These are phyloP conservation scores for Flagelloscypha sp. DNA, from an alignment of 768 basidiomycete genomes.

Conservation along the genomic window DNA sequence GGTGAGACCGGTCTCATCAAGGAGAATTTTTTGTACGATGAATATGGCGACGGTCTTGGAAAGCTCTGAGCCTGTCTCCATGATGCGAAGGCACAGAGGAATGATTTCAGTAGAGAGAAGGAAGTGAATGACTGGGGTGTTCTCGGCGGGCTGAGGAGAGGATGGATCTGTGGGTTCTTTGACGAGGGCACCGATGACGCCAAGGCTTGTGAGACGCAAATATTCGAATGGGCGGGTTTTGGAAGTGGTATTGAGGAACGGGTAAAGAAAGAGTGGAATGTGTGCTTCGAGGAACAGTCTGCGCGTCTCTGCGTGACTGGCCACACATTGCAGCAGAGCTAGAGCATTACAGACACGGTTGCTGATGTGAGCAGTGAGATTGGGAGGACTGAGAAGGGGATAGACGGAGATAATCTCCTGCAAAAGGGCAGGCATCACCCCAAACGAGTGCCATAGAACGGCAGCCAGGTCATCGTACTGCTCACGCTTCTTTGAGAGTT, in stretches of 20 bases:
- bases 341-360: conserved; percentile 99
- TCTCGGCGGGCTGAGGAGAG: conserved; percentile 91
- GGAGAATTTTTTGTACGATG: conserved; percentile 95
- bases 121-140: conserved; percentile 98
- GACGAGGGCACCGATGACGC: conserved; percentile 97
- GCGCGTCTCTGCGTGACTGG: conserved; percentile 93
- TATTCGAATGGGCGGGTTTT: conserved; percentile 89
- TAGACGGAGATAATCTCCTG: conserved; percentile 99
- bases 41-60: conserved; percentile 99
- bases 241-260: conserved; percentile 73
- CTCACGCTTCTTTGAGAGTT: conserved; percentile 97
- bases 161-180: conserved; percentile 57
- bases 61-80: conserved; percentile 98
- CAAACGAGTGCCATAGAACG: conserved; percentile 97
- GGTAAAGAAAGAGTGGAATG: conserved; percentile 65
- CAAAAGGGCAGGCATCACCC: conserved; percentile 91
- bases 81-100: conserved; percentile 96
- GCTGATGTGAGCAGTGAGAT: conserved; percentile 93
- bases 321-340: conserved; percentile 95
- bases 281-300: conserved; percentile 87
- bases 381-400: conserved; percentile 89
- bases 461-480: conserved; percentile 98
- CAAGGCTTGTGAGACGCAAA: conserved; percentile 96
- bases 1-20: conserved; percentile 95
- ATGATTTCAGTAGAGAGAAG: conserved; percentile 98